Evolutionary conservation across 192 early-diverging fungal species (phyloP).

Genomic region (Coemansia sp.): DNA sequence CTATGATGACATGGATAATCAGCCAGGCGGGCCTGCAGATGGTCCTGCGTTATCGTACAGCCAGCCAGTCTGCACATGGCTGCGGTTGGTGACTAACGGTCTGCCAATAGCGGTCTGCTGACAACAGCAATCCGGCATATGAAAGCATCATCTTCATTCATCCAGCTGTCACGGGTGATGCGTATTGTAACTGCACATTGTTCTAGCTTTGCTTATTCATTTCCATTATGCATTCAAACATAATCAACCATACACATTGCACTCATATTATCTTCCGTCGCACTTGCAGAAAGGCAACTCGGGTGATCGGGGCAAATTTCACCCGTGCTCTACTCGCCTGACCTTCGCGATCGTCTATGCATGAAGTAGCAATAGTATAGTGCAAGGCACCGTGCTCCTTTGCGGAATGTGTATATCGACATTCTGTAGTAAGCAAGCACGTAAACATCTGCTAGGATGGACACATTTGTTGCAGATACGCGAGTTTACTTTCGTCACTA

Average conservation of each 20-base stretch:
- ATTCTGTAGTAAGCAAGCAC: neutral
- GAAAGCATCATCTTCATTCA: neutral
- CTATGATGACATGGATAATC: neutral
- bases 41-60: too few species aligned
- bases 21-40: neutral
- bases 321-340: neutral
- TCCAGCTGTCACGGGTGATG: neutral
- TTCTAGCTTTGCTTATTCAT: neutral
- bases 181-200: neutral
- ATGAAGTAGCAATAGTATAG: neutral
- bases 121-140: too few species aligned
- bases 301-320: neutral
- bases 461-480: neutral
- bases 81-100: too few species aligned
- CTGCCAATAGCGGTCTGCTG: neutral
- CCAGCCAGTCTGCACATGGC: too few species aligned
- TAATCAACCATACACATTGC: neutral
- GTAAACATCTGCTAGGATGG: neutral
- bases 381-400: neutral
- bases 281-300: neutral
- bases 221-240: too few species aligned
- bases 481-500: neutral
- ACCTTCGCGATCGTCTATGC: neutral
- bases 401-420: neutral
- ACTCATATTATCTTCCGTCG: neutral